Evolutionary conservation across 805 yeast genomes (phyloP).

Genomic region (Candida insectalens): DNA sequence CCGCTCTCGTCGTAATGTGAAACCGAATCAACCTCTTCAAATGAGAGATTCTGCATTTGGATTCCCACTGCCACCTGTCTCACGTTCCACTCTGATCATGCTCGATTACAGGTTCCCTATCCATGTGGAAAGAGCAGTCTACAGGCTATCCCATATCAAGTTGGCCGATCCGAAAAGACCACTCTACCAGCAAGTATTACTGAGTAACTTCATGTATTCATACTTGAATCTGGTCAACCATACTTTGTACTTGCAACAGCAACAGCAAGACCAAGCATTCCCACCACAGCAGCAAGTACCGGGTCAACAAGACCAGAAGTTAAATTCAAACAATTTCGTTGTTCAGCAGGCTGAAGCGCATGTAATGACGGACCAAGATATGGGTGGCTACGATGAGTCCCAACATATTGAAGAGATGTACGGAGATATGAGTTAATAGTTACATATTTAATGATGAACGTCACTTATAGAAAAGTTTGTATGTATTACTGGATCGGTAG

Average conservation of each 20-base stretch:
- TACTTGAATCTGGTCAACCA: conserved; percentile 92
- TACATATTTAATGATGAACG: too few relatives aligned
- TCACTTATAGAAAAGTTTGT: too few relatives aligned
- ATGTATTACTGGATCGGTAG: background rate
- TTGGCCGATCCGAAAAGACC: conserved; percentile 91
- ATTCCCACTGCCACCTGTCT: conserved; percentile 75
- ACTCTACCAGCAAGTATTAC: conserved; percentile 79
- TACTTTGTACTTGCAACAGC: conserved; percentile 66
- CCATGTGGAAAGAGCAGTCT: conserved; percentile 93
- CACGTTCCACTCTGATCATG: conserved; percentile 70
- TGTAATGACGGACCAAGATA: too few relatives aligned
- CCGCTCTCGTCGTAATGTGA: conserved; percentile 21
- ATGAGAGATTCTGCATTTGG: conserved; percentile 80
- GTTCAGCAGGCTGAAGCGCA: too few relatives aligned
- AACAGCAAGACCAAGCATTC: conserved; percentile 25
- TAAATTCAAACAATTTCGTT: too few relatives aligned
- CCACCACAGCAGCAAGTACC: conserved; percentile 2
- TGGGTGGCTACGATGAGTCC: background rate
- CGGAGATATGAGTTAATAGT: too few relatives aligned
- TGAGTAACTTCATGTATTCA: conserved; percentile 96
- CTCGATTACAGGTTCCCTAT: conserved; percentile 81
- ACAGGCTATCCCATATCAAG: conserved; percentile 84
- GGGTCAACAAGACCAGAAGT: background rate
- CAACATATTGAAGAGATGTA: conserved; percentile 1
- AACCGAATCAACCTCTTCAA: conserved; percentile 47